Evolutionary conservation across 352 stramenopile species (phyloP).

Genomic region (Globisporangium ultimum): DNA sequence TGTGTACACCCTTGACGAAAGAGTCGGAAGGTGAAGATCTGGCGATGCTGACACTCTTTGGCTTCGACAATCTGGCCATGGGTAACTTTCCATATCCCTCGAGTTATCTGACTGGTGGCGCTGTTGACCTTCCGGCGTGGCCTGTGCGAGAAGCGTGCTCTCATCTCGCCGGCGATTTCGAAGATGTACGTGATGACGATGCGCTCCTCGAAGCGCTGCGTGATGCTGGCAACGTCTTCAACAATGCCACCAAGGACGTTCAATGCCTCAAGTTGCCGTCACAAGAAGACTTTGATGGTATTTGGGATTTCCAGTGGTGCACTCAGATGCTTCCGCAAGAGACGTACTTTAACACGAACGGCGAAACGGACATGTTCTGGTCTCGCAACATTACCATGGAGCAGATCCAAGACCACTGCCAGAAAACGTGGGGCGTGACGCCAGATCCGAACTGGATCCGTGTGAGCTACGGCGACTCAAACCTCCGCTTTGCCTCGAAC

Average conservation of each 20-base stretch:
- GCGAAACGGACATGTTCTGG: slow-evolving; percentile 93
- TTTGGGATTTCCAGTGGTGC: slow-evolving; percentile 92
- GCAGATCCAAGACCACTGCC: slow-evolving; percentile 58
- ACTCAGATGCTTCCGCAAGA: slow-evolving; percentile 90
- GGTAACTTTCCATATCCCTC: slow-evolving; percentile 95
- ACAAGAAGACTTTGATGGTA: slow-evolving; percentile 74
- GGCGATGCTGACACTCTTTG: slow-evolving; percentile 72
- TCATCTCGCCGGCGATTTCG: slow-evolving; percentile 50
- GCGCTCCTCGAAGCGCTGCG: slow-evolving; percentile 47
- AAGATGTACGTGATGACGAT: slow-evolving; percentile 22
- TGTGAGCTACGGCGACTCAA: slow-evolving; percentile 66
- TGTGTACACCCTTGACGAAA: slow-evolving; percentile 58
- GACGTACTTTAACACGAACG: slow-evolving; percentile 88
- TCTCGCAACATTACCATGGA: slow-evolving; percentile 54
- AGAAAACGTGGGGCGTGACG: slow-evolving; percentile 55
- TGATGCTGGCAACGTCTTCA: slow-evolving; percentile 80
- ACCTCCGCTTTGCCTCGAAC: slow-evolving; percentile 77
- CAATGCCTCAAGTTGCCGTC: slow-evolving; percentile 73
- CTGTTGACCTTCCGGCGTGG: slow-evolving; percentile 83
- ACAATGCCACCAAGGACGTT: slow-evolving; percentile 83
- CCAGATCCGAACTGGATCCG: slow-evolving; percentile 77
- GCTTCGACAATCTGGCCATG: slow-evolving; percentile 94
- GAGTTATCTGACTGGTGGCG: slow-evolving; percentile 88
- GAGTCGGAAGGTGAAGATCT: slow-evolving; percentile 50
- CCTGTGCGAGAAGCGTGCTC: slow-evolving; percentile 90